Base-by-base conservation (phyloP, 2,329 filamentous ascomycete genomes). In the Ophiostoma himal-ulmi region DNA sequence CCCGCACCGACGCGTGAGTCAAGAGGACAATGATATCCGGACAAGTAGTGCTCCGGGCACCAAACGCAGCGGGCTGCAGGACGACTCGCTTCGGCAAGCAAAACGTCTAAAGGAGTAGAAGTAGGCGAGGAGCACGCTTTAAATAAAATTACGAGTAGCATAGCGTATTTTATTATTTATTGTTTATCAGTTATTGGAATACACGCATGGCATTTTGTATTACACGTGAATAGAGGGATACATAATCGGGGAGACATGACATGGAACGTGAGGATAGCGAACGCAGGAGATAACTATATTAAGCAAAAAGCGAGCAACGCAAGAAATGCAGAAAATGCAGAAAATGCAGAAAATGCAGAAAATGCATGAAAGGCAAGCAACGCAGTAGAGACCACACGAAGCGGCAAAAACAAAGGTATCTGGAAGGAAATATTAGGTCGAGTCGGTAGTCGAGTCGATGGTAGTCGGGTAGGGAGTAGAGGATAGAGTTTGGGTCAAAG, bases 1-100 rank as follows among this genome's bases (percentile, higher is more conserved):
- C 78, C 95, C 95, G 0, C 89, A 93, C 76, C 86, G 95, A 8
- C 87, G 94, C 67, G 94, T 99, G 57, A 97, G 91, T 75, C 90
- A 96, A 76, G 95, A 99, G 76, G 93, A 97, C 78, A 96, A 97
- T 75, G 95, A 98, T 79, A 97, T 98, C 70, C 85, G 92, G n/a
- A 94, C 92, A 0, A 89, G 90, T 62, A 96, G 93, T 78, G 80
- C 97, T 48, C 93, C 94, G 0, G 95, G 94, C 0, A 97, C 94
- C 0, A 98, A 98, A 82, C 84, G 94, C 72, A 94, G 91, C 74
- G 94, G 91, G 0, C 77, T 97, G 57, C 91, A 91, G 0, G 94
- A 98, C 76, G 94, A 97, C 69, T 82, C 82, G 22, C 77, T 96
- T n/a, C 82, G 89, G 64, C 80, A 88, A 48, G 86, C 87, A 4